phyloP scores from a whole-genome alignment of 495 filamentous ascomycete species.

The Lichina pygmaea region DNA sequence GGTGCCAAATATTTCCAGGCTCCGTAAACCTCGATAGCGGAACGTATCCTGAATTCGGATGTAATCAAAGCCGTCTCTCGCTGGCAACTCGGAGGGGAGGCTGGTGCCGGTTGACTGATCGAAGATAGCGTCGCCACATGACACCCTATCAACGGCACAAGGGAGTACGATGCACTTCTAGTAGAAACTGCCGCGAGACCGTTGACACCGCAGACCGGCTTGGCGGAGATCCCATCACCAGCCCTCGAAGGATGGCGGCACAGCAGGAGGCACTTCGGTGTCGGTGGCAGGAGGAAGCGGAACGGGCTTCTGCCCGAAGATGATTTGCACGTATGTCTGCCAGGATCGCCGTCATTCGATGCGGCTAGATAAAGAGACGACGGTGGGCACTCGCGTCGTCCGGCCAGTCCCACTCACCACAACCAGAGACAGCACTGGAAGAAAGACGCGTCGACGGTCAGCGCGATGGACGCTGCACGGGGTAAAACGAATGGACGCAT shows the following conservation, averaged over 20 bases:
- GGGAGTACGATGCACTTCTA: no score
- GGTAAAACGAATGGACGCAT: neutral
- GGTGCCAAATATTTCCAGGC: no score
- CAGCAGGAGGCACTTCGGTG: conserved; percentile 15
- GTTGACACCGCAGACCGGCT: no score
- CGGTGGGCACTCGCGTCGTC: neutral
- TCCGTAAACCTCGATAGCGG: no score
- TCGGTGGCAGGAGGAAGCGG: conserved; percentile 12
- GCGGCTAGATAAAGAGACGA: no score
- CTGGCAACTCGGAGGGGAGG: no score
- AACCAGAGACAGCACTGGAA: conserved; percentile 45
- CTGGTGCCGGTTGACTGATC: no score
- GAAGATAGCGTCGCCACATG: no score
- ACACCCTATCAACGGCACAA: no score
- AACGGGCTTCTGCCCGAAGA: neutral
- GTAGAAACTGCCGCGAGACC: no score
- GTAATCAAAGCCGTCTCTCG: no score
- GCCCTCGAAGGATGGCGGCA: conserved; percentile 8
- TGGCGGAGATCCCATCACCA: neutral
- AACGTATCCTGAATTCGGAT: no score
- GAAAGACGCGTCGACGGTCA: conserved; percentile 3
- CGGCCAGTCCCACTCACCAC: conserved; percentile 23
- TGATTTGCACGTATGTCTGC: neutral
- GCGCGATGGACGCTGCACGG: conserved; percentile 4
- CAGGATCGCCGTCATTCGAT: neutral